Evolutionary conservation across 768 basidiomycete genomes (phyloP).

Genomic region (Candolleomyces eurysporus): DNA sequence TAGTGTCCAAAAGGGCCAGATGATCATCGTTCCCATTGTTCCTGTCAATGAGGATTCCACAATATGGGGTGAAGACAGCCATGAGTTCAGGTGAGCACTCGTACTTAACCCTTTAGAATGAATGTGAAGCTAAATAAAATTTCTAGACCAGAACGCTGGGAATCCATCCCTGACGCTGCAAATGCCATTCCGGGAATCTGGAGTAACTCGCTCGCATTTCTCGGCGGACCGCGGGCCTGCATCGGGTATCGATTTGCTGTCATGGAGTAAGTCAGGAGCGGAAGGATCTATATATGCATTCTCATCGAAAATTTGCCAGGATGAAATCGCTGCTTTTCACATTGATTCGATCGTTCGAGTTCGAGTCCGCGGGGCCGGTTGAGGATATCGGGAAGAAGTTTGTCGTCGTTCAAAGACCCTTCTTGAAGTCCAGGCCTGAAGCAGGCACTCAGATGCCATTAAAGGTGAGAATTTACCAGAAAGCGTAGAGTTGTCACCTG

Average conservation of each 20-base stretch:
- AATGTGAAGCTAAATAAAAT: background rate
- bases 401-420: conserved; percentile 37
- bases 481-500: too few species aligned
- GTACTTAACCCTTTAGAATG: background rate
- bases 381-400: conserved; percentile 38
- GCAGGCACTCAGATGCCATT: conserved; percentile 43
- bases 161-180: conserved; percentile 40
- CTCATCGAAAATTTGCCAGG: conserved; percentile 9
- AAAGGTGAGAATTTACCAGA: conserved; percentile 18
- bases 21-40: conserved; percentile 45
- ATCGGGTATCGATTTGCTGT: conserved; percentile 66
- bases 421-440: conserved; percentile 33
- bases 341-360: conserved; percentile 51
- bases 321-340: conserved; percentile 41
- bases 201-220: conserved; percentile 56
- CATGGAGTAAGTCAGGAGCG: conserved; percentile 42
- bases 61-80: conserved; percentile 62
- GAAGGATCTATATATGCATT: background rate
- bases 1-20: conserved; percentile 42
- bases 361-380: conserved; percentile 50
- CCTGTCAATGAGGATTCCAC: conserved; percentile 46
- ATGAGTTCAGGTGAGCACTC: conserved; percentile 49
- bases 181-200: conserved; percentile 52
- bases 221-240: conserved; percentile 60
- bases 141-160: conserved; percentile 64